These are phyloP conservation scores for Thozetella sp. DNA, from an alignment of 495 filamentous ascomycete species.

Conservation along the genomic window DNA sequence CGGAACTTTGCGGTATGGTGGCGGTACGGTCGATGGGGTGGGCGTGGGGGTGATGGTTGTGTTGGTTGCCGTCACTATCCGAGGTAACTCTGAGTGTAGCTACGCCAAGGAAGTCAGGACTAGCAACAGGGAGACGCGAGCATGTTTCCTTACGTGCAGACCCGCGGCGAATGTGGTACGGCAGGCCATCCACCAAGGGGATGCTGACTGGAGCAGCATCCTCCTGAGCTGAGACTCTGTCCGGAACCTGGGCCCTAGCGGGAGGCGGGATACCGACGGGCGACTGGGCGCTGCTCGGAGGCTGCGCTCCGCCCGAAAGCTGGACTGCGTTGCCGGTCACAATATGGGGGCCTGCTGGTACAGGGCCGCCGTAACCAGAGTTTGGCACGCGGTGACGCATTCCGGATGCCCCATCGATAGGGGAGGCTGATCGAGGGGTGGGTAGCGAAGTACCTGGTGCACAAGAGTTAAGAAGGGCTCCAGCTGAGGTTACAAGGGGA, in stretches of 20 bases:
- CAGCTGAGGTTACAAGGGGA: too few species aligned
- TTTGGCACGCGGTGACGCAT: background rate
- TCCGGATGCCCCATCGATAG: background rate
- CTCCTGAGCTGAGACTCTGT: background rate
- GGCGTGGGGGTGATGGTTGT: background rate
- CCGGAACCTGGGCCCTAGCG: background rate
- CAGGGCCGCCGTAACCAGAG: background rate
- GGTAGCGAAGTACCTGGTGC: background rate
- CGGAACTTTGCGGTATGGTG: background rate
- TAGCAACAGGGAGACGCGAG: too few species aligned
- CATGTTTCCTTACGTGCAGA: background rate
- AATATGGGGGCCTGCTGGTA: background rate
- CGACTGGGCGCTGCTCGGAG: background rate
- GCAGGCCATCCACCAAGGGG: background rate
- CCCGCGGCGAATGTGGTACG: background rate
- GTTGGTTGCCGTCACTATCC: too few species aligned
- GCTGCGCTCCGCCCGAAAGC: too few species aligned
- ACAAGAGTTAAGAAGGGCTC: background rate
- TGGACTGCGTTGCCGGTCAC: background rate
- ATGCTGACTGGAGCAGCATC: background rate
- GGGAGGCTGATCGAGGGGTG: background rate
- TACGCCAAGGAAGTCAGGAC: too few species aligned
- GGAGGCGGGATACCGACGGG: background rate
- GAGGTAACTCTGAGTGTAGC: too few species aligned
- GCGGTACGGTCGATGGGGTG: background rate